phyloP scores from a whole-genome alignment of 768 basidiomycete genomes.

The Sistotremastrum suecicum region DNA sequence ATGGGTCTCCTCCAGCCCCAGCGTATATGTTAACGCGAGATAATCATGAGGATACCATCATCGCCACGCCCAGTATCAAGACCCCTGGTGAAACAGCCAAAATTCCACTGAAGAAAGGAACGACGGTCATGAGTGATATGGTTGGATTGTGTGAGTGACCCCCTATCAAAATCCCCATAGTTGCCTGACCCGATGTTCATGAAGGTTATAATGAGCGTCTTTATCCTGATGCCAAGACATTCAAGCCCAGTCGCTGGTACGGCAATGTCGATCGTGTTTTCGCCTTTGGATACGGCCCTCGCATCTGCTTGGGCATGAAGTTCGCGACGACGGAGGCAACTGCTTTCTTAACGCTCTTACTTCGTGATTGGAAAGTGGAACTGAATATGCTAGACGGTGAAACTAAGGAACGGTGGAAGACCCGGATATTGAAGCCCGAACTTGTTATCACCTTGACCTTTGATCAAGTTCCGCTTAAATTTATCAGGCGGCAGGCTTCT shows the following conservation, averaged over 20 bases:
- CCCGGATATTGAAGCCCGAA: slow-evolving; percentile 7
- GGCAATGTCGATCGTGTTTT: slow-evolving; percentile 10
- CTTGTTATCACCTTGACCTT: too few species aligned
- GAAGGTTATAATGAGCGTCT: slow-evolving; percentile 24
- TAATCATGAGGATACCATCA: slow-evolving; percentile 13
- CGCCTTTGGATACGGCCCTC: slow-evolving; percentile 18
- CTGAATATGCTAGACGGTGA: slow-evolving; percentile 10
- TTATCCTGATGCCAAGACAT: slow-evolving; percentile 23
- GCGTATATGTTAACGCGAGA: slow-evolving; percentile 17
- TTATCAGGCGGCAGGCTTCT: too few species aligned
- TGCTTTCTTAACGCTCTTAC: slow-evolving; percentile 12
- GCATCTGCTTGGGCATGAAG: slow-evolving; percentile 18
- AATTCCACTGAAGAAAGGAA: slow-evolving; percentile 12
- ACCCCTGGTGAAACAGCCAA: slow-evolving; percentile 2
- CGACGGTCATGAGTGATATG: slow-evolving; percentile 20
- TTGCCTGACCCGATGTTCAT: not conserved
- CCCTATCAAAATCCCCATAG: not conserved
- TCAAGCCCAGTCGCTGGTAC: slow-evolving; percentile 26
- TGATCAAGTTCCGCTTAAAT: too few species aligned
- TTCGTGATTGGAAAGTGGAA: slow-evolving; percentile 18
- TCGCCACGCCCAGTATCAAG: slow-evolving; percentile 8
- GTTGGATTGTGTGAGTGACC: slow-evolving; percentile 15
- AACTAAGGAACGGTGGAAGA: slow-evolving; percentile 11
- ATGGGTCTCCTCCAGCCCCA: slow-evolving; percentile 11
- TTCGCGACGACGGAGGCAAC: slow-evolving; percentile 17